Base-by-base conservation (phyloP, 768 basidiomycete genomes). In the Lentinus brumalis region DNA sequence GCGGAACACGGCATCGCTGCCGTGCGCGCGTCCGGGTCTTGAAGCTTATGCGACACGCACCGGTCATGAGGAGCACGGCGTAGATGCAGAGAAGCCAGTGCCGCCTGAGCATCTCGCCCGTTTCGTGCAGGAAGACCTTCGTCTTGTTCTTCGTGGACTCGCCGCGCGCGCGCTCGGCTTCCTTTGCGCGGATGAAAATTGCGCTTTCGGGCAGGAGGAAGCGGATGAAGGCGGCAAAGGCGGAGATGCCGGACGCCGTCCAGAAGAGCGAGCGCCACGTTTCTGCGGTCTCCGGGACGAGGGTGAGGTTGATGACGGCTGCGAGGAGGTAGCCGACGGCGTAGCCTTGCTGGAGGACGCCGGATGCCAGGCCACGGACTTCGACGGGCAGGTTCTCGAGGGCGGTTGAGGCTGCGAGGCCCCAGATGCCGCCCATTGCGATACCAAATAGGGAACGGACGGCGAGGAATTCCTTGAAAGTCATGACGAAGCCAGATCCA, bases 361-460 rank as follows among this genome's bases (percentile, higher is more conserved):
- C 96, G 21, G 86, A 88, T 3, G 87, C 88, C 2, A 97, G 75
- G 21, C 96, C 96, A 71, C 96, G 90, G 15, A 86, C 82, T 68
- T 92, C 89, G 32, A 91, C 86, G 0, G 95, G 95, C 10, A 96
- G 81, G 71, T 92, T 95, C 73, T 97, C 95, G 40, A 97, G 86
- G 0, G 91, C 87, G 0, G 91, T 94, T 0, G 92, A 82, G 1
- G 91, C 79, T 0, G 92, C 83, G 32, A 94, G 77, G 16, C 94
- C 93, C 93, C 94, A 96, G 49, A 96, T 83, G 0, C 92, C 92
- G 38, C 92, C 92, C 92, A 94, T 93, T 0, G 86, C 88, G 53
- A 94, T 83, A 61, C 93, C 93, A 70, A 95, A 96, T 46, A 97
- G 79, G 2, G 87, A 83, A 6, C 95, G 83, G 5, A 94, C 79